Evolutionary conservation across 805 yeast genomes (phyloP), one percentile per base, ranked within the genome.

Genomic region (Yarrowia sp.): DNA sequence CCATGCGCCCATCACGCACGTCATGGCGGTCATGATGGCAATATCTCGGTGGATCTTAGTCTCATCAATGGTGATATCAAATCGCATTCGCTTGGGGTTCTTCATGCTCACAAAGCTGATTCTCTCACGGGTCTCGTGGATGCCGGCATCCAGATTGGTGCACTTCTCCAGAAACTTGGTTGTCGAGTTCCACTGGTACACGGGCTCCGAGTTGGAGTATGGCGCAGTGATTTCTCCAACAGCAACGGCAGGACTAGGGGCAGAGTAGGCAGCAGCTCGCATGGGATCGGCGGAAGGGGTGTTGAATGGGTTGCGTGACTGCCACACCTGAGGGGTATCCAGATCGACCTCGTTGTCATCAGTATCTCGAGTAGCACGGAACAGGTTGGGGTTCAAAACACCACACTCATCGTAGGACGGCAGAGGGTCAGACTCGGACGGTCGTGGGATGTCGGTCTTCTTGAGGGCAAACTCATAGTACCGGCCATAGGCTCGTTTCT

Each of bases 321-420:
- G 43, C 58, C 58, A 51, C 35, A 36, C 43, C 32, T 51, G 58
- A 5, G 58, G 42, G 32, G 58, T 51, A 64, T 31, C 65, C 31
- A 28, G 32, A 11, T 48, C 55, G 17, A 35, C 17, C 13, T 48
- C 42, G 7, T 32, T 51, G 42, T 47, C 67, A 32, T 38, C 43
- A 44, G 44, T 65, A 11, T 22, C 58, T 5, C 13, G 43, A 10
- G 18, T 43, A 51, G 32, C 58, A 35, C 32, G 51, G n/a, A 51
- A 36, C 39, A 51, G 43, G 5, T 42, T 36, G 8, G 58, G 58
- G 32, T 51, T 51, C 35, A 51, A 18, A 9, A 51, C 58, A 1
- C 58, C 58, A 36, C 58, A 51, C 13, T 51, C 58, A 22, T 62
- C 60, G 47, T 57, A 65, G 3, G 68, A 58, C 36, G 44, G 69